A percentile compares a stretch with the other conserved stretches of the same genome.
Evolutionary conservation across 768 basidiomycete species (phyloP).

Genomic region (Rhodotorula graminis): DNA sequence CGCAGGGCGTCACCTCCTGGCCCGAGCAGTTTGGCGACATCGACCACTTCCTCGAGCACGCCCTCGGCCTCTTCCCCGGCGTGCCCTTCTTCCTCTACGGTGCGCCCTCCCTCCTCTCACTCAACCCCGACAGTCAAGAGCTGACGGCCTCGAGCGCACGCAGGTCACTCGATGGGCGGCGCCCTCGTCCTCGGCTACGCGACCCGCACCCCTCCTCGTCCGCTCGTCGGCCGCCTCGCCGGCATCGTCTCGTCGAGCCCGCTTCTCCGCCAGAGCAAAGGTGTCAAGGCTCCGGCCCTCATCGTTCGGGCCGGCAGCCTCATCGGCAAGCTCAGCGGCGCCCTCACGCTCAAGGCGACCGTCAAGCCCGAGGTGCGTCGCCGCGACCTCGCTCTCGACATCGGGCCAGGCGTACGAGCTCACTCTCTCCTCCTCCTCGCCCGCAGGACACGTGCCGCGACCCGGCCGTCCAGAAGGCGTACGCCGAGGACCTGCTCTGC

Average conservation of each 20-base stretch:
- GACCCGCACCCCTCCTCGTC: conserved; percentile 6
- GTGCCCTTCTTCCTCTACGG: conserved; percentile 37
- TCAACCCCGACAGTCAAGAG: not conserved
- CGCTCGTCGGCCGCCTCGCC: not conserved
- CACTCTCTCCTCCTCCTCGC: too few species aligned
- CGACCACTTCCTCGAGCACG: conserved; percentile 35
- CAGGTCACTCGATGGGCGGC: conserved; percentile 39
- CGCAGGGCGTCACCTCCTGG: conserved; percentile 34
- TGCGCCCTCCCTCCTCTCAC: not conserved
- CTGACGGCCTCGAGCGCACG: not conserved
- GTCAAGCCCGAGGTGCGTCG: conserved; percentile 29
- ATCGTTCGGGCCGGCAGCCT: conserved; percentile 21
- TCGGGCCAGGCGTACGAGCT: too few species aligned
- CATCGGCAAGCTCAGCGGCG: conserved; percentile 18
- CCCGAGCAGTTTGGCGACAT: conserved; percentile 37
- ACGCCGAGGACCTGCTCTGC: conserved; percentile 41
- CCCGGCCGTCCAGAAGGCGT: conserved; percentile 14
- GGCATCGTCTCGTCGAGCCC: conserved; percentile 31
- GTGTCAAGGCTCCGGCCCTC: conserved; percentile 1
- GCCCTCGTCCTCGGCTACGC: conserved; percentile 27
- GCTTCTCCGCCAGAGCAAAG: conserved; percentile 25
- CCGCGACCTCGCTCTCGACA: too few species aligned
- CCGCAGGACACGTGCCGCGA: conserved; percentile 35
- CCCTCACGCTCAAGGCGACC: conserved; percentile 11
- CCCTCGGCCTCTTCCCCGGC: not conserved